A percentile compares a stretch with the other conserved stretches of the same genome.
These are phyloP conservation scores for Cornus controversa DNA, from an alignment of 148 eudicot genomes.

Conservation along the genomic window DNA sequence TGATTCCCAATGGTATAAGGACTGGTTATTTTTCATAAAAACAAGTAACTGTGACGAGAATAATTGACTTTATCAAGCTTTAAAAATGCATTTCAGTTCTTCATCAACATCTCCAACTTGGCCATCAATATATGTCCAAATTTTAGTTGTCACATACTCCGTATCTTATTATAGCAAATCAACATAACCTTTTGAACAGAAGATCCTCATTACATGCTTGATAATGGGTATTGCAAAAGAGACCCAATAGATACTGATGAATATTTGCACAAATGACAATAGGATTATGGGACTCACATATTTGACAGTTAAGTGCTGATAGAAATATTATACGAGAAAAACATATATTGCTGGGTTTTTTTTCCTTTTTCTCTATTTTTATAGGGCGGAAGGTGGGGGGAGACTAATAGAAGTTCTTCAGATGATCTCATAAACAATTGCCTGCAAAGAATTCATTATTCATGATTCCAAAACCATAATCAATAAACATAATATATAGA, in stretches of 20 bases:
- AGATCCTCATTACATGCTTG: no score
- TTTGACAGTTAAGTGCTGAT: not conserved
- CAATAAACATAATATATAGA: not conserved
- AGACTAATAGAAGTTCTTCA: not conserved
- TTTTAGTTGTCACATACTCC: not conserved
- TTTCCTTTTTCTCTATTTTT: not conserved
- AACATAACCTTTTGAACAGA: no score
- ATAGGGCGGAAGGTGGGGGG: not conserved
- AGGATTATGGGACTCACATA: no score
- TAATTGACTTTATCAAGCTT: not conserved
- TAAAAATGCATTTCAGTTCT: not conserved
- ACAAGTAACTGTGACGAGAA: no score
- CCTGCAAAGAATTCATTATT: not conserved
- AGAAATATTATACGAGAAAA: not conserved
- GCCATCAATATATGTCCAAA: not conserved
- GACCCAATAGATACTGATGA: no score
- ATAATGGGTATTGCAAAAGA: no score
- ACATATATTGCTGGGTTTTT: no score
- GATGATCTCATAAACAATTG: not conserved
- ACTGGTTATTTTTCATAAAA: not conserved
- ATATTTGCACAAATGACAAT: no score
- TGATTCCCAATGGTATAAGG: not conserved
- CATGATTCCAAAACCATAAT: no score
- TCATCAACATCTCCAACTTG: not conserved
- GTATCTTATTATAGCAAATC: no score